phyloP scores from a whole-genome alignment of 257 asterid genomes.

The Gentiana macrophylla region DNA sequence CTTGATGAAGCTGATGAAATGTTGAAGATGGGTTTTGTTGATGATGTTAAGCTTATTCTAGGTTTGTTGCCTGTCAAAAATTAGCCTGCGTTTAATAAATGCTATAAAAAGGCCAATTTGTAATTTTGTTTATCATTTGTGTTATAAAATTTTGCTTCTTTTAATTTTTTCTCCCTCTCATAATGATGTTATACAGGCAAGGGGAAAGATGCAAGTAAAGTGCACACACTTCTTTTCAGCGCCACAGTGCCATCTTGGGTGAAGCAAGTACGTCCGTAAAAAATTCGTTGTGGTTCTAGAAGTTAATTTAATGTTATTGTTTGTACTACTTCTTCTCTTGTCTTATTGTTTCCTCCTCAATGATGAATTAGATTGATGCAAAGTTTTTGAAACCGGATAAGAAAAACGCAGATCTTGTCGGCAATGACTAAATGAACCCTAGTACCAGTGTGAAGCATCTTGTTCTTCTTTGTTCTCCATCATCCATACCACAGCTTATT shows the following conservation, averaged over 20 bases:
- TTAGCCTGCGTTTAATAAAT: neutral
- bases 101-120: neutral
- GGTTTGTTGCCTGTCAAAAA: conserved; percentile 30
- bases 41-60: conserved; percentile 91
- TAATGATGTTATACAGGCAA: conserved; percentile 63
- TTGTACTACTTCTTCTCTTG: neutral
- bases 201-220: conserved; percentile 73
- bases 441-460: conserved; percentile 80
- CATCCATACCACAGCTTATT: conserved; percentile 83
- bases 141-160: neutral
- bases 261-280: conserved; percentile 37
- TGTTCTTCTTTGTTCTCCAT: conserved; percentile 78
- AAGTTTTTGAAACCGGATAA: conserved; percentile 73
- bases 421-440: conserved; percentile 96
- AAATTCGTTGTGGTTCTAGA: too few relatives aligned
- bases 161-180: too few relatives aligned
- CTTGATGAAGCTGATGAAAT: too few relatives aligned
- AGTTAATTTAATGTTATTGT: too few relatives aligned
- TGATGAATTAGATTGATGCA: conserved; percentile 41
- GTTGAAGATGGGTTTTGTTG: too few relatives aligned
- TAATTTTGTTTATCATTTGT: neutral
- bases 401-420: conserved; percentile 86
- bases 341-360: conserved; percentile 10
- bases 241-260: conserved; percentile 94
- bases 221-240: conserved; percentile 93